Evolutionary conservation across 345 rosid genomes (phyloP), one percentile per base, ranked within the genome.

Genomic region (Luvunga scandens): DNA sequence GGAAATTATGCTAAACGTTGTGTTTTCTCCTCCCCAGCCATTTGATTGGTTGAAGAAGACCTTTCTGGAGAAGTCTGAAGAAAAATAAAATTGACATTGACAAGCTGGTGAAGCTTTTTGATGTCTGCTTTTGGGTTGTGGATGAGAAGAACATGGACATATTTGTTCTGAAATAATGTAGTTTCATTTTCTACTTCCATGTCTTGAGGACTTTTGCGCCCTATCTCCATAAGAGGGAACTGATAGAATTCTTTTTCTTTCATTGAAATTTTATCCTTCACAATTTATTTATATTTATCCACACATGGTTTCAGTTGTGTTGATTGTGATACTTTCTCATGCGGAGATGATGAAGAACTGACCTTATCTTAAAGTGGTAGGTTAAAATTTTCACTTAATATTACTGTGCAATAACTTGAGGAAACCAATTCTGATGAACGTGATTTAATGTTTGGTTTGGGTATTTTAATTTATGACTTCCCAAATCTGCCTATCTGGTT

Each of bases 41-140:
- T 92, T 93, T 80, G 91, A 78, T 86, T 96, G 98, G 98, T 79
- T 96, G 68, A 92, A 89, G 91, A 96, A 84, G 89, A 93, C 98
- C 14, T 93, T 92, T 81, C 77, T 92, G 0, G 97, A 92, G 84
- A 92, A 90, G 75, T 1, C 88, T 5, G 89, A 88, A 79, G 86
- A 81, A 45, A 85, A 88, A 67, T 90, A 82, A 88, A 13, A 59
- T 18, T 10, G 64, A 38, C 59, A 25, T 27, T 45, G 30, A 10
- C 50, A n/a, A 33, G 56, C 39, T 67, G 75, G 66, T 21, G 56
- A 25, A 25, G 33, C 39, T 65, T 77, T 36, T 36, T 36, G 39
- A 57, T 69, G 63, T 75, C 45, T 63, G 66, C 22, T 45, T 18
- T 71, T 75, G 42, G 60, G 79, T 80, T 73, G 73, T 64, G 56